Base-by-base conservation (phyloP, 1,284 basidiomycete species). In the Microbotryum violaceum region DNA sequence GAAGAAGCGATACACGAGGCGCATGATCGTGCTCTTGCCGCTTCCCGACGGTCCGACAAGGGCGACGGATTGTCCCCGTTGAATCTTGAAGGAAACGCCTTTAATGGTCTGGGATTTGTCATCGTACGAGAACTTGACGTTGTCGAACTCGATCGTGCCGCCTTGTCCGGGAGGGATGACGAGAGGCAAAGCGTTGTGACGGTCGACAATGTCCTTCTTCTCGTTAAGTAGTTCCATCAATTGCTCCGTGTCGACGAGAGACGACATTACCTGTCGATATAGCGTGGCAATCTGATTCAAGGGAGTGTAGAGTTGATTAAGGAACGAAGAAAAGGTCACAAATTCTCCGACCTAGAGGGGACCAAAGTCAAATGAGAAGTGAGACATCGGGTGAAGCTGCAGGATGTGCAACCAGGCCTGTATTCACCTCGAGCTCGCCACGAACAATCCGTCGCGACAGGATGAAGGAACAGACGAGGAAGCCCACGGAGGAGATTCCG, bases 71-170 rank as follows among this genome's bases (percentile, higher is more conserved):
- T 83, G 83, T 18, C 85, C 86, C 72, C 84, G 88, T 5, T 85
- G 88, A 33, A 91, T 84, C 70, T 83, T 86, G 80, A 94, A 94
- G 9, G 85, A 89, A 54, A 96, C 80, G 25, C 83, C 83, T 62
- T 83, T 82, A 33, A 94, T 79, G 0, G 88, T 89, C 49, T 83
- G 23, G 82, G 82, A 70, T 58, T 83, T 83, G 25, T 82, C 83
- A 70, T 93, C 89, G 75, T 94, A 94, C 9, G 85, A 85, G 76
- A 91, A 89, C 70, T 82, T 59, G 29, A 74, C 72, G 54, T 76
- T 66, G 47, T 67, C 84, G 74, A 96, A 94, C 72, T 88, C 88
- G 72, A 96, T 87, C 71, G 86, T 85, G 12, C 91, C 77, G 18
- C 61, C 62, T 8, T 60, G 51, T 14, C 59, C 83, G 61, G 84